Evolutionary conservation across 2,329 filamentous ascomycete genomes (phyloP), one percentile per base, ranked within the genome.

Genomic region (Alternaria hordeiaustralica): DNA sequence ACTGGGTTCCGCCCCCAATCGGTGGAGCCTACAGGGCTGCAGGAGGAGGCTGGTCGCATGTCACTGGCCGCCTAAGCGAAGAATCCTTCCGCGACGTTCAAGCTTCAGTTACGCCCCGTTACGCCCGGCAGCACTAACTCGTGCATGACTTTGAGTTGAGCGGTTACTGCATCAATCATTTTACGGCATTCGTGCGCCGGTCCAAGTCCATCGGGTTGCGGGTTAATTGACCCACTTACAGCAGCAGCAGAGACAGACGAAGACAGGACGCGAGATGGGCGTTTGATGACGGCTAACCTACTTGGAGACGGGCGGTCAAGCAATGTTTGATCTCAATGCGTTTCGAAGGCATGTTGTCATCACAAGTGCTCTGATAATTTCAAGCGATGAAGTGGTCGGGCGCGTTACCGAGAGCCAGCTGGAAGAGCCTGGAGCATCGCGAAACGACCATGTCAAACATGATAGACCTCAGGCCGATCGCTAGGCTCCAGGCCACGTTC

Each of bases 261-360:
- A 55, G 46, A 33, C 55, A 26, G 12, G 55, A 43, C 58, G 50
- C 57, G 59, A 47, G 45, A 50, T 59, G 63, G 63, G 69, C 65
- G 69, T 66, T 72, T 72, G 65, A 71, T 71, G 65, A 70, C 64
- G 21, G 53, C 56, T 61, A 61, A 69, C 55, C 51, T 51, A 53
- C 18, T 43, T 33, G 25, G 18, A 58, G 58, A 43, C 58, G 50
- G 30, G 45, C 15, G 55, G 45, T 50, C 54, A 57, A 58, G 26
- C 58, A 11, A 54, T 41, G 23, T 49, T 62, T 33, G 9, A 53
- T 49, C 23, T 5, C 44, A 11, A 25, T 55, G 23, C 21, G 18
- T 20, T 43, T 45, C 12, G 46, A 33, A 33, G 28, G 47, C 36
- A 28, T 13, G 45, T 9, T 36, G 36, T 46, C 28, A 53, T 36